Evolutionary conservation across 768 basidiomycete genomes (phyloP).

Genomic region (Lentinula boryana): DNA sequence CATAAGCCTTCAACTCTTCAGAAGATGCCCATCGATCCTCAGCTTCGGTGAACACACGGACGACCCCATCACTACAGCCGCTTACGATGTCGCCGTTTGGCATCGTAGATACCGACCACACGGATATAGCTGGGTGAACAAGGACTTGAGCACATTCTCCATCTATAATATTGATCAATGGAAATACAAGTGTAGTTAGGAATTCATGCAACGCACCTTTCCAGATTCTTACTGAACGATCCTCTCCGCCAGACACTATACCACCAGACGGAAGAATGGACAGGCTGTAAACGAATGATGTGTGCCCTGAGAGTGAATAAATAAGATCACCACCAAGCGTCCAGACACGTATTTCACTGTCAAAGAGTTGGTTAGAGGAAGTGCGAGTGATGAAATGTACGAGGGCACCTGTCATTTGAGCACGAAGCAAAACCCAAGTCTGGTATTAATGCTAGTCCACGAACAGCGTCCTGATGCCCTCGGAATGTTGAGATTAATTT

Average conservation of each 20-base stretch:
- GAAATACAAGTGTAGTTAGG: conserved; percentile 2
- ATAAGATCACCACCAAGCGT: conserved; percentile 73
- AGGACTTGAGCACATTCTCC: conserved; percentile 87
- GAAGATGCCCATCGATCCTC: conserved; percentile 70
- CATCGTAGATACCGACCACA: conserved; percentile 88
- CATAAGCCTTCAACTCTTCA: conserved; percentile 61
- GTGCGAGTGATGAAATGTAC: background rate
- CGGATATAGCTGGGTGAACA: conserved; percentile 92
- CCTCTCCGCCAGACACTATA: conserved; percentile 89
- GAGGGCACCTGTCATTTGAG: conserved; percentile 79
- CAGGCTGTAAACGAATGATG: conserved; percentile 93
- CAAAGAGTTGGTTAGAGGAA: conserved; percentile 5
- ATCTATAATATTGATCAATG: conserved; percentile 35
- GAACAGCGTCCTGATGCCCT: conserved; percentile 90
- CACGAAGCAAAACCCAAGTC: conserved; percentile 94
- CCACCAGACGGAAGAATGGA: conserved; percentile 77
- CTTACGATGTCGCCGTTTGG: conserved; percentile 91
- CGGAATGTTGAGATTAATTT: conserved; percentile 69
- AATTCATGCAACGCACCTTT: conserved; percentile 44
- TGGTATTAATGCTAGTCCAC: conserved; percentile 72
- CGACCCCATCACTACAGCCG: conserved; percentile 81
- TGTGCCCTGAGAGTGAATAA: conserved; percentile 86
- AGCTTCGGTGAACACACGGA: conserved; percentile 78
- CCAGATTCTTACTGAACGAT: conserved; percentile 91
- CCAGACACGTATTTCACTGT: conserved; percentile 90